phyloP scores from a whole-genome alignment of 129 eudicot species.

The Oenanthe sinensis region DNA sequence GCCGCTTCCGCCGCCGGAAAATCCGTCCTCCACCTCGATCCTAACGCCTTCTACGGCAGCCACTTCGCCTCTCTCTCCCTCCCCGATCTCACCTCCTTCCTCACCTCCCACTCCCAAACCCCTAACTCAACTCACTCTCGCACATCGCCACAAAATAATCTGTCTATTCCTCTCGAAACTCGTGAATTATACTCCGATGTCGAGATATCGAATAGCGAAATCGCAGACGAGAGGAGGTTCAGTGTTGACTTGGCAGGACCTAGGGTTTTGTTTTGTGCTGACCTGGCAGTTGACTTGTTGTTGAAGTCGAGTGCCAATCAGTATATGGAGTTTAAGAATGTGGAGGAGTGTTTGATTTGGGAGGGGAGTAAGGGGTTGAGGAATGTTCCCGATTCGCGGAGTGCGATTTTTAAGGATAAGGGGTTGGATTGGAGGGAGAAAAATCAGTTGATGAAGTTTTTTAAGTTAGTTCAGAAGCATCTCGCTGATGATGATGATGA shows the following conservation, averaged over 20 bases:
- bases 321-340: constrained; percentile 80
- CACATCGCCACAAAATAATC: neutral
- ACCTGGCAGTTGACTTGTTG: constrained; percentile 51
- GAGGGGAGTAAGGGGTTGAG: constrained; percentile 36
- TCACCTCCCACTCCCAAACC: constrained; percentile 31
- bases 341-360: constrained; percentile 50
- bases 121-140: neutral
- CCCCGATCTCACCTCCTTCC: constrained; percentile 47
- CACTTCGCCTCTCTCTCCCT: constrained; percentile 73
- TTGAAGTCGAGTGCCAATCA: constrained; percentile 55
- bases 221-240: constrained; percentile 36
- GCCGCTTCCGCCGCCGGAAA: constrained; percentile 79
- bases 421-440: constrained; percentile 49
- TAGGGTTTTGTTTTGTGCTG: constrained; percentile 83
- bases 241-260: constrained; percentile 70
- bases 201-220: constrained; percentile 27
- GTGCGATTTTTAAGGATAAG: constrained; percentile 65
- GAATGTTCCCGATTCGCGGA: constrained; percentile 79
- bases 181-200: constrained; percentile 50
- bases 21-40: constrained; percentile 83
- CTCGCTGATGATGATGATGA: constrained; percentile 19
- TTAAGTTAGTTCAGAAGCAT: constrained; percentile 74
- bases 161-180: constrained; percentile 19
- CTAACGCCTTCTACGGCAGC: constrained; percentile 72
- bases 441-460: constrained; percentile 70